Evolutionary conservation across 352 stramenopile genomes (phyloP).

Genomic region (Pythium utonaiense): DNA sequence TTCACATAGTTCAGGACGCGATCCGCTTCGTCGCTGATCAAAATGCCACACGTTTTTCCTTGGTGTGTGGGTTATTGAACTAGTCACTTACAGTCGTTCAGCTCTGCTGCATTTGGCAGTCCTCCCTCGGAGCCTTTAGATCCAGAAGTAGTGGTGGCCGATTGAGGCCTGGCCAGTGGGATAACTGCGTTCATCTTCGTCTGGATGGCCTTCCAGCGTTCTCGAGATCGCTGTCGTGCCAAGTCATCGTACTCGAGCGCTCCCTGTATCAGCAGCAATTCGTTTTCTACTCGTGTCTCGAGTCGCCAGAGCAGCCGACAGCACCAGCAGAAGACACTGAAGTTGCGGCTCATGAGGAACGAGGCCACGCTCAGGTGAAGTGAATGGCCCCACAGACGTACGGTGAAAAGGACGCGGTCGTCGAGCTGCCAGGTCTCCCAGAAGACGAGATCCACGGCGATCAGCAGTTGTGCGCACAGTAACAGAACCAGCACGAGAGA

Average conservation of each 20-base stretch:
- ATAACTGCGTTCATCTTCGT: no score
- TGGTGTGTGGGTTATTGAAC: no score
- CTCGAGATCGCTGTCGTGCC: not conserved
- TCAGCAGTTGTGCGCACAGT: conserved; percentile 3
- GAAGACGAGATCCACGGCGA: conserved; percentile 11
- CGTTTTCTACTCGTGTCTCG: not conserved
- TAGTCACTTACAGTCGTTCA: no score
- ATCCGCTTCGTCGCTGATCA: no score
- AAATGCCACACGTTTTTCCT: no score
- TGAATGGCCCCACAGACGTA: not conserved
- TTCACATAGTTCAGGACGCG: no score
- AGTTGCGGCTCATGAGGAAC: not conserved
- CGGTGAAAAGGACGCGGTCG: conserved; percentile 7
- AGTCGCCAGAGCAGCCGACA: not conserved
- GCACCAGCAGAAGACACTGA: not conserved
- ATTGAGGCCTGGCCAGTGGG: no score
- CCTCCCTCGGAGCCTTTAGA: no score
- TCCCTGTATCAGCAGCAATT: not conserved
- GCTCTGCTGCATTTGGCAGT: no score
- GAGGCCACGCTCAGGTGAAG: not conserved
- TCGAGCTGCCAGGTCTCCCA: not conserved
- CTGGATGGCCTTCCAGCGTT: not conserved
- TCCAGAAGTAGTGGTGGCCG: no score
- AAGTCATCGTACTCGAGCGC: not conserved
- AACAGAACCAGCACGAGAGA: not conserved